Conservation (phyloP, 2,329 filamentous ascomycete genomes). For the Microascus cirrosus region DNA sequence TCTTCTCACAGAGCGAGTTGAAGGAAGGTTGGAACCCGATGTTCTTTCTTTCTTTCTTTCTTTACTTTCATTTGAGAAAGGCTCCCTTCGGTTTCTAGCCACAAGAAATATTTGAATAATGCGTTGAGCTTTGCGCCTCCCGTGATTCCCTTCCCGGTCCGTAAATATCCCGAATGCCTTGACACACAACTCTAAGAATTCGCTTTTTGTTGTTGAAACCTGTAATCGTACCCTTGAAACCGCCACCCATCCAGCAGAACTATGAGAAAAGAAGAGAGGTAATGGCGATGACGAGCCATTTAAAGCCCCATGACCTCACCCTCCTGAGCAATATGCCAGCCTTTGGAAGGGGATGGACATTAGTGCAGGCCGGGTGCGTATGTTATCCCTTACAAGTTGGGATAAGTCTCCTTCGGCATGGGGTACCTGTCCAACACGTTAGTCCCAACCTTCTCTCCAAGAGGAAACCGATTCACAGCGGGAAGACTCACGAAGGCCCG, state of each 20-base stretch:
- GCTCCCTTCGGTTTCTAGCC: not conserved
- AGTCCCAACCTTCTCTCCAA: not conserved
- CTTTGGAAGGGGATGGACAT: not conserved
- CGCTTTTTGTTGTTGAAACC: not conserved
- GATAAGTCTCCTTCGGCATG: constrained; percentile 70
- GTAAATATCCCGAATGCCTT: not conserved
- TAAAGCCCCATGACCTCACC: too few species aligned
- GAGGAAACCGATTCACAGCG: not conserved
- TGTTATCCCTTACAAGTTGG: constrained; percentile 11
- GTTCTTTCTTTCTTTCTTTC: not conserved
- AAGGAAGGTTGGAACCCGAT: not conserved
- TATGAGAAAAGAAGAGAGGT: not conserved
- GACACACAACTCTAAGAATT: not conserved
- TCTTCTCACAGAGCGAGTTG: not conserved
- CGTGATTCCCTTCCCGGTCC: not conserved
- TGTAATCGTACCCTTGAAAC: not conserved
- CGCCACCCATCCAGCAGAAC: not conserved
- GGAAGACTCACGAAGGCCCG: constrained; percentile 73
- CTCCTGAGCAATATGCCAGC: too few species aligned
- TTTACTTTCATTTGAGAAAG: not conserved
- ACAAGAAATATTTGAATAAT: not conserved
- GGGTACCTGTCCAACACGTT: constrained; percentile 47
- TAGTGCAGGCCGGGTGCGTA: not conserved
- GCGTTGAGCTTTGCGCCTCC: not conserved
- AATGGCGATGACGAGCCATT: not conserved